Percentiles rank a stretch among this genome's conserved stretches.
phyloP scores from a whole-genome alignment of 208 protist species.

The Leishmania tropica region DNA sequence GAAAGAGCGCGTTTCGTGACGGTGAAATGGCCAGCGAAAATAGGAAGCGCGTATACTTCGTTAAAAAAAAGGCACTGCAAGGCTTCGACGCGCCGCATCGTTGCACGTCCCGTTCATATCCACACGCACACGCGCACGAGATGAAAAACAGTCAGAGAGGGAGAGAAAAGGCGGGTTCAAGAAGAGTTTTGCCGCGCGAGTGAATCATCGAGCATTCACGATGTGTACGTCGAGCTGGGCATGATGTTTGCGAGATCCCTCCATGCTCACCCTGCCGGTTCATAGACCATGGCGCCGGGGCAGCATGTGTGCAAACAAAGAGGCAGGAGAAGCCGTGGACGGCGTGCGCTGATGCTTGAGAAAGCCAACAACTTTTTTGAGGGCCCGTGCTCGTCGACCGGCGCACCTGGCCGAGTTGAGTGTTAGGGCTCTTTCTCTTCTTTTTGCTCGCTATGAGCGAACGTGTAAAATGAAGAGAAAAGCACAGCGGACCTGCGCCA shows the following conservation, averaged over 20 bases:
- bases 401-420: background rate
- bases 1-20: background rate
- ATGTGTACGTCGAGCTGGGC: background rate
- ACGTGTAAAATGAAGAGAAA: background rate
- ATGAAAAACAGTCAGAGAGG: background rate
- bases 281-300: background rate
- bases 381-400: background rate
- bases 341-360: background rate
- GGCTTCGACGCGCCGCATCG: background rate
- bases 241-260: background rate
- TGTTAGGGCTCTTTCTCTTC: background rate
- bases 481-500: background rate
- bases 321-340: background rate
- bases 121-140: background rate
- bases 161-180: background rate
- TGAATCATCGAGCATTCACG: background rate
- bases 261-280: background rate
- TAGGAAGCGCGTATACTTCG: no score
- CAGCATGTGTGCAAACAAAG: background rate
- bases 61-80: background rate
- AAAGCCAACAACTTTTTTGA: background rate
- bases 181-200: background rate
- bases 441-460: background rate
- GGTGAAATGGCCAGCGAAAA: background rate
- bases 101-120: background rate